phyloP scores from a whole-genome alignment of 2,329 filamentous ascomycete genomes.

The Dothideomycetes sp. region DNA sequence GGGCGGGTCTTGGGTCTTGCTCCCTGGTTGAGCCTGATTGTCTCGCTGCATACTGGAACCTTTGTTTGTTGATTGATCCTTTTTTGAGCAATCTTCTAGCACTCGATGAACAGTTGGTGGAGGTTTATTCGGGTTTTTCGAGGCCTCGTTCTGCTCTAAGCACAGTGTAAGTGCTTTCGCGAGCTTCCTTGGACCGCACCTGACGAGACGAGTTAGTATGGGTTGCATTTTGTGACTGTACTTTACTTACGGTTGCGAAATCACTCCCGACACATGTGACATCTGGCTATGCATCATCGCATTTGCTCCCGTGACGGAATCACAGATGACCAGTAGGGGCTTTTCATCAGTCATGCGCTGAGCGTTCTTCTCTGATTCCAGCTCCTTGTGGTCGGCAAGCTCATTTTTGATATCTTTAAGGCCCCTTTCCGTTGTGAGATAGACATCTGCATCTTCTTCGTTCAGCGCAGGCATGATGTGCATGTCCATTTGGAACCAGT shows the following conservation, averaged over 20 bases:
- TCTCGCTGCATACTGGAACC: too few species aligned
- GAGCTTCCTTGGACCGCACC: constrained; percentile 17
- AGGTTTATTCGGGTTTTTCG: neutral
- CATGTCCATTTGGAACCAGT: constrained; percentile 13
- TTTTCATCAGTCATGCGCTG: constrained; percentile 1
- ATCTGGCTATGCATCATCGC: constrained; percentile 5
- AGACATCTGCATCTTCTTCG: constrained; percentile 3
- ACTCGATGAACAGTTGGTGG: neutral
- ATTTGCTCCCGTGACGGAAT: constrained; percentile 6
- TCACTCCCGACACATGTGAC: neutral
- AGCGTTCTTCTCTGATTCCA: neutral
- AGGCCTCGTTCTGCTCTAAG: constrained; percentile 2
- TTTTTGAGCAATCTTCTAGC: too few species aligned
- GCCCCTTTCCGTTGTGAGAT: constrained; percentile 11
- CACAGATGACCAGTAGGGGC: constrained; percentile 7
- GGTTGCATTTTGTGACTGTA: neutral
- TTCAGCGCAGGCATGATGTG: neutral
- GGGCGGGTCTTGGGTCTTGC: too few species aligned
- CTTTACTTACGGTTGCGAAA: constrained; percentile 8
- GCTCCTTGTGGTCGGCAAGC: neutral
- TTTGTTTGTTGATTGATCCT: too few species aligned
- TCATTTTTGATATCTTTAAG: constrained; percentile 2
- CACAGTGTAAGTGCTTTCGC: constrained; percentile 15
- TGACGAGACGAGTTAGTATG: neutral
- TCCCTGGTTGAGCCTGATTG: too few species aligned